Conservation (phyloP, 768 basidiomycete species). For the Rhodotorula kratochvilovae region DNA sequence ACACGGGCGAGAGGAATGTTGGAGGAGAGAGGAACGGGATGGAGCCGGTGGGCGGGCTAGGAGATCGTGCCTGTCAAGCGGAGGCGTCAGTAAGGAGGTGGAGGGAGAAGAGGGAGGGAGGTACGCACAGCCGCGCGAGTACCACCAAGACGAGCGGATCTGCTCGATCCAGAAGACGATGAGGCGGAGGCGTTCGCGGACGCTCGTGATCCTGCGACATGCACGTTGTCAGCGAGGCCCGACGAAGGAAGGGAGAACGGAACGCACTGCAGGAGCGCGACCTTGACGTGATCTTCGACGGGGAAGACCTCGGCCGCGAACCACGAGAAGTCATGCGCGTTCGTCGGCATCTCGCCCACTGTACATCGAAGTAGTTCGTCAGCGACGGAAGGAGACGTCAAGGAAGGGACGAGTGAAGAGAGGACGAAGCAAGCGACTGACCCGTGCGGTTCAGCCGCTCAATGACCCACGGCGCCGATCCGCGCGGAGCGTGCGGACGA, state of each 20-base stretch:
- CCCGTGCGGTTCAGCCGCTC: slow-evolving; percentile 74
- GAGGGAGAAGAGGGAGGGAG: not conserved
- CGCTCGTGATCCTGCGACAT: slow-evolving; percentile 49
- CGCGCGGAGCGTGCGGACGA: slow-evolving; percentile 59
- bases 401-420: not conserved
- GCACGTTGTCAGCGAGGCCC: too few relatives aligned
- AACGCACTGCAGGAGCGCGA: slow-evolving; percentile 62
- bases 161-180: slow-evolving; percentile 94
- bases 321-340: slow-evolving; percentile 40
- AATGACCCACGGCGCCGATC: slow-evolving; percentile 87
- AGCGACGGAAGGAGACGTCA: not conserved
- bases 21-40: not conserved
- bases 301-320: slow-evolving; percentile 62
- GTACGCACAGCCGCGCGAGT: slow-evolving; percentile 40
- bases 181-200: slow-evolving; percentile 71
- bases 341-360: slow-evolving; percentile 41
- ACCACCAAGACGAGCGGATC: slow-evolving; percentile 59
- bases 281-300: slow-evolving; percentile 90
- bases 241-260: not conserved
- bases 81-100: not conserved
- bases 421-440: slow-evolving; percentile 49
- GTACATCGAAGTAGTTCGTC: not conserved
- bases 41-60: not conserved
- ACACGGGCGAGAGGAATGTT: not conserved
- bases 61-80: slow-evolving; percentile 8